These are phyloP conservation scores for Nicotiana obtusifolia DNA, from an alignment of 257 asterid genomes.

Conservation along the genomic window DNA sequence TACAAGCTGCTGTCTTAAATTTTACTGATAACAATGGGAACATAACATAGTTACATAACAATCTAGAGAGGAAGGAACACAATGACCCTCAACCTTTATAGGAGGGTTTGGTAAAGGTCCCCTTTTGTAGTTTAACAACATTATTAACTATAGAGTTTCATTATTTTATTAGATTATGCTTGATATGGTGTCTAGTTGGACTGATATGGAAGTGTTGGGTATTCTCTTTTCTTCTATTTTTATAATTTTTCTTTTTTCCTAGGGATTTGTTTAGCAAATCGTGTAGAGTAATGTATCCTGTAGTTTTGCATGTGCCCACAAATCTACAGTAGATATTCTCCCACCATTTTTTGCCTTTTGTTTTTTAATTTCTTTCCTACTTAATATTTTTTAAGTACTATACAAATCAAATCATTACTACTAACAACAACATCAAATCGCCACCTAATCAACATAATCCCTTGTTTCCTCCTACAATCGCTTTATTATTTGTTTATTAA, in stretches of 20 bases:
- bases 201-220: conserved; percentile 23
- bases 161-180: conserved; percentile 32
- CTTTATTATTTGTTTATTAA: background rate
- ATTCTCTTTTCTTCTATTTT: background rate
- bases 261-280: conserved; percentile 18
- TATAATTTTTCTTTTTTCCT: conserved; percentile 4
- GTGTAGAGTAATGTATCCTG: conserved; percentile 14
- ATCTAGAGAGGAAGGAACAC: too few species aligned
- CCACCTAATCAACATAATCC: conserved; percentile 37
- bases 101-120: too few species aligned
- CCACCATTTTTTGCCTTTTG: conserved; percentile 10
- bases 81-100: too few species aligned
- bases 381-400: background rate
- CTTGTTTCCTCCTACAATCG: conserved; percentile 23
- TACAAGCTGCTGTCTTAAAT: too few species aligned
- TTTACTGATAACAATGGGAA: too few species aligned
- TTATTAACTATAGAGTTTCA: conserved; percentile 12
- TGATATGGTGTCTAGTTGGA: conserved; percentile 37
- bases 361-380: background rate
- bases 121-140: too few species aligned
- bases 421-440: conserved; percentile 23
- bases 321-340: conserved; percentile 47
- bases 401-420: conserved; percentile 26
- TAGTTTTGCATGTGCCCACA: conserved; percentile 35
- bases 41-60: too few species aligned